Conservation (phyloP, 768 basidiomycete genomes). For the Mycena rebaudengoi region DNA sequence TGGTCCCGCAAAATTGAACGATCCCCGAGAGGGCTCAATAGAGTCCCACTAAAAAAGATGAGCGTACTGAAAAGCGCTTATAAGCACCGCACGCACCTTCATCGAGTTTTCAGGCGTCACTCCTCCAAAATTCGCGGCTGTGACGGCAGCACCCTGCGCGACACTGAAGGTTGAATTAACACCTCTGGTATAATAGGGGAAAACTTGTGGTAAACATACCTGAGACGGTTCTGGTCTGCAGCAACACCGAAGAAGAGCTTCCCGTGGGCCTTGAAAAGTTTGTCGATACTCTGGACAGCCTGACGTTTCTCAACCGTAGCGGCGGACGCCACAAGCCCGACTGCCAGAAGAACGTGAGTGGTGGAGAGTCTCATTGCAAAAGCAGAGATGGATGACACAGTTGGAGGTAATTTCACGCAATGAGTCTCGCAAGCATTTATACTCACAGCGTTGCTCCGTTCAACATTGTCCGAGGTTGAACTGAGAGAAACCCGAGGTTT, state of each 20-base stretch:
- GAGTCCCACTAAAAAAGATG: constrained; percentile 44
- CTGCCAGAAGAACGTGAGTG: constrained; percentile 11
- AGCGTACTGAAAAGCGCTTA: no score
- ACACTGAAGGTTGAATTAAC: not conserved
- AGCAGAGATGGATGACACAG: no score
- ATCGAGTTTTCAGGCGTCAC: constrained; percentile 56
- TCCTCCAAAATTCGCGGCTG: constrained; percentile 44
- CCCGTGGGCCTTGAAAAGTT: constrained; percentile 17
- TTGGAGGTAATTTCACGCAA: no score
- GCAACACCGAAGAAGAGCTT: constrained; percentile 16
- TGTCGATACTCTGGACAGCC: constrained; percentile 16
- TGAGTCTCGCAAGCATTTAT: no score
- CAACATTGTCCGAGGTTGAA: no score
- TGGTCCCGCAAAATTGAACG: constrained; percentile 43
- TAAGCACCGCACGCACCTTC: no score
- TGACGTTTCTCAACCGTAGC: constrained; percentile 12
- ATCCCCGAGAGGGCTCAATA: constrained; percentile 44
- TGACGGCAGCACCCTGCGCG: constrained; percentile 20
- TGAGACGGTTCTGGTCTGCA: constrained; percentile 20
- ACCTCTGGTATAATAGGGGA: no score
- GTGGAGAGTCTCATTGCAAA: constrained; percentile 6
- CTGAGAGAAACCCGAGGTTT: no score
- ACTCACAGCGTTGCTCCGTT: no score
- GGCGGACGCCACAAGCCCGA: not conserved
- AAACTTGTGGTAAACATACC: not conserved